Conservation (phyloP, 176 grass and related monocot species). For the Hsuehochloa calcarea region DNA sequence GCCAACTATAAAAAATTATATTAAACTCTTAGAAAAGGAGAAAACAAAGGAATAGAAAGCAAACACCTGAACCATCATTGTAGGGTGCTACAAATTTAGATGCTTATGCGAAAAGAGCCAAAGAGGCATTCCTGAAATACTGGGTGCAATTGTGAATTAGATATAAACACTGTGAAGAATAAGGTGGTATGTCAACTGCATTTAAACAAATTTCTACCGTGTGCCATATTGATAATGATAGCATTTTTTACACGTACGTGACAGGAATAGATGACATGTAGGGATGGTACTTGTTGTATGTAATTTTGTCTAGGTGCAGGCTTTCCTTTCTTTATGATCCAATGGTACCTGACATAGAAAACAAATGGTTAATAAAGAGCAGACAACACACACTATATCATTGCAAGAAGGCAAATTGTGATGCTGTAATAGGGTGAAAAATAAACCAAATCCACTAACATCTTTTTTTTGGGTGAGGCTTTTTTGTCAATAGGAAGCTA, state of each 20-base stretch:
- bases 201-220: neutral
- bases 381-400: no score
- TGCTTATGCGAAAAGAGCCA: slow-evolving; percentile 87
- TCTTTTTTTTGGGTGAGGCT: no score
- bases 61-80: neutral
- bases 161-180: slow-evolving; percentile 80
- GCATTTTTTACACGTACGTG: slow-evolving; percentile 57
- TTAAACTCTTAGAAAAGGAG: neutral
- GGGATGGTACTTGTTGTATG: slow-evolving; percentile 99
- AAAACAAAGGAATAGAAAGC: neutral
- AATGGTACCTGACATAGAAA: no score
- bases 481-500: no score
- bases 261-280: slow-evolving; percentile 99
- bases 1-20: slow-evolving; percentile 63
- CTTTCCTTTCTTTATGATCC: no score
- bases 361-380: no score
- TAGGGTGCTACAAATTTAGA: neutral
- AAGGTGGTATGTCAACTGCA: slow-evolving; percentile 23
- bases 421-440: no score
- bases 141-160: slow-evolving; percentile 86
- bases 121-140: slow-evolving; percentile 67
- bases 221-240: slow-evolving; percentile 5
- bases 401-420: no score
- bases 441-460: no score
- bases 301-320: slow-evolving; percentile 67